A percentile compares a stretch with the other conserved stretches of the same genome.
Conservation (phyloP, 495 filamentous ascomycete genomes). For the Aspergillus panamensis region DNA sequence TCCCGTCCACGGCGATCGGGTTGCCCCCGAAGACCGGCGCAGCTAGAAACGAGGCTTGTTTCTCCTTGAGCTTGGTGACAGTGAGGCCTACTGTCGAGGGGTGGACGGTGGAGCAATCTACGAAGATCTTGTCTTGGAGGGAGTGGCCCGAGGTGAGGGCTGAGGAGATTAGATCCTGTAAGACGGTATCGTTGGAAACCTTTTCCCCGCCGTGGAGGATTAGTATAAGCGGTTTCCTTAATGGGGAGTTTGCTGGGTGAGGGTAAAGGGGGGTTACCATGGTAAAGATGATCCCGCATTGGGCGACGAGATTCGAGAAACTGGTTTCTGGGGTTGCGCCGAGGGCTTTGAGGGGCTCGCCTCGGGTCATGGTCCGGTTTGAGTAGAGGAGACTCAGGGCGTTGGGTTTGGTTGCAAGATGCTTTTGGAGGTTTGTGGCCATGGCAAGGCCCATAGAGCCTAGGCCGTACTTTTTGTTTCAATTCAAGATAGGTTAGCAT, state of each 20-base stretch:
- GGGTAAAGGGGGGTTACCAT: constrained; percentile 29
- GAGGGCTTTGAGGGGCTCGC: constrained; percentile 32
- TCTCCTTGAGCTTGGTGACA: constrained; percentile 32
- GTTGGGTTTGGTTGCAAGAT: constrained; percentile 37
- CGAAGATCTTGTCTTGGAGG: constrained; percentile 45
- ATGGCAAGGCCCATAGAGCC: constrained; percentile 51
- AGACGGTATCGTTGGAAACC: constrained; percentile 43
- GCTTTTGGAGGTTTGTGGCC: constrained; percentile 46
- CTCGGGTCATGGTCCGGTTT: constrained; percentile 46
- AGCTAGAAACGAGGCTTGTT: constrained; percentile 38
- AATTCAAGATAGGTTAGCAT: constrained; percentile 8
- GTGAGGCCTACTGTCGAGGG: constrained; percentile 38
- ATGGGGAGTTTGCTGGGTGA: neutral
- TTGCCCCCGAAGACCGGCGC: constrained; percentile 48
- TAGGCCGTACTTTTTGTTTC: constrained; percentile 37
- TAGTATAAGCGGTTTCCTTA: neutral
- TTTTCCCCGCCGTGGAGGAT: constrained; percentile 10
- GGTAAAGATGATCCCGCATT: constrained; percentile 45
- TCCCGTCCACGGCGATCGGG: constrained; percentile 42
- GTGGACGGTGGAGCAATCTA: constrained; percentile 49
- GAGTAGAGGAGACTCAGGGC: constrained; percentile 37
- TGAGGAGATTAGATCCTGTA: constrained; percentile 34
- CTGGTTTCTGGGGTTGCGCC: constrained; percentile 34
- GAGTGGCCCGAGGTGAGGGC: constrained; percentile 32
- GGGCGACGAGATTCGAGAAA: constrained; percentile 35